Conservation (phyloP, 228 moss, liverwort and hornwort genomes). For the Sphagnum magellanicum region DNA sequence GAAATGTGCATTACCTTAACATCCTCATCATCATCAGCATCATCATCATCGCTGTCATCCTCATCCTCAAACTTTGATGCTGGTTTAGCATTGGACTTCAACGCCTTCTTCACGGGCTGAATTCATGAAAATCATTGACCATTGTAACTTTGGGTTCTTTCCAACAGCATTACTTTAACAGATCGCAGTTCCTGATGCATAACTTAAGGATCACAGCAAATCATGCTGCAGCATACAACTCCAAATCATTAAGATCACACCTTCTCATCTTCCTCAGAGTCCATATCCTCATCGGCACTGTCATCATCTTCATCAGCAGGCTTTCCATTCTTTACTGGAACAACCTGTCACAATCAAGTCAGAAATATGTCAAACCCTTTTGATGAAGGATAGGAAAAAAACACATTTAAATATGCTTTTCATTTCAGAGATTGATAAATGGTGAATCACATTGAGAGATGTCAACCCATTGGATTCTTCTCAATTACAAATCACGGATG, state of each 20-base stretch:
- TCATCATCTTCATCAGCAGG: not conserved
- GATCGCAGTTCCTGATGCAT: no score
- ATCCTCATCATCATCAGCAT: constrained; percentile 55
- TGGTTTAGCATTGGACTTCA: constrained; percentile 8
- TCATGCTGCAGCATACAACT: no score
- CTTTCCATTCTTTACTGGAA: not conserved
- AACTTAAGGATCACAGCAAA: no score
- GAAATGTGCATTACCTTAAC: constrained; percentile 14
- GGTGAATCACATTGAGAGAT: no score
- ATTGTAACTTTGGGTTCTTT: not conserved
- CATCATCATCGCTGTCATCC: constrained; percentile 27
- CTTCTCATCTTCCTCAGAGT: not conserved
- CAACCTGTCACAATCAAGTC: not conserved
- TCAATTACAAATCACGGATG: no score
- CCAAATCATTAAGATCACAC: not conserved
- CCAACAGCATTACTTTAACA: no score
- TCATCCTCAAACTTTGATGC: constrained; percentile 1
- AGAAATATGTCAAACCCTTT: no score
- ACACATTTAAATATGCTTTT: no score
- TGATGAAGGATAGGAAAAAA: no score
- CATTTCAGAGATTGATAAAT: no score
- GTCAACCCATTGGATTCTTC: no score
- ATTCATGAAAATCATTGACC: not conserved
- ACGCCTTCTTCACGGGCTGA: constrained; percentile 48
- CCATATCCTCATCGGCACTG: not conserved